Evolutionary conservation across 768 basidiomycete species (phyloP).

Genomic region (Suillus cothurnatus): DNA sequence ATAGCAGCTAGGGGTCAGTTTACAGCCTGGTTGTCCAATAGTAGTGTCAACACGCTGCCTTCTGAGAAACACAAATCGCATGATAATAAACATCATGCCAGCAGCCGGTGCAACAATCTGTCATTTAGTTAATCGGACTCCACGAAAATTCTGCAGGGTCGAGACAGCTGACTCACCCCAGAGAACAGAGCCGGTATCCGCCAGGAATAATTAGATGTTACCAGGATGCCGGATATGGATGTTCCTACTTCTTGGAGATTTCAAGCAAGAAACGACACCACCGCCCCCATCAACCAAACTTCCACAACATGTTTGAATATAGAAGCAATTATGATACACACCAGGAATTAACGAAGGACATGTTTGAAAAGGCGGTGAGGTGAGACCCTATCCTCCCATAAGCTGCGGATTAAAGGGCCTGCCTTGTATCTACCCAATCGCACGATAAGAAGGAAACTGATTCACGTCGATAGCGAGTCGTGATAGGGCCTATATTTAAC

Average conservation of each 20-base stretch:
- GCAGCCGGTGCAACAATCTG: background rate
- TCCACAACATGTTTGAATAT: background rate
- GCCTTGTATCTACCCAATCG: background rate
- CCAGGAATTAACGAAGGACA: conserved; percentile 44
- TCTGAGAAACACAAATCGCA: background rate
- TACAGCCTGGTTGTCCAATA: too few relatives aligned
- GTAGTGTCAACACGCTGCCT: background rate
- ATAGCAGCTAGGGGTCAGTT: too few relatives aligned
- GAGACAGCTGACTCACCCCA: conserved; percentile 41
- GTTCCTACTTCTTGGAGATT: conserved; percentile 46
- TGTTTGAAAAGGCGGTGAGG: background rate
- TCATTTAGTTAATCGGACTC: background rate
- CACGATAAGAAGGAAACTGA: background rate
- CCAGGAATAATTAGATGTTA: conserved; percentile 53
- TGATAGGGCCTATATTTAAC: background rate
- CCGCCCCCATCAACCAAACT: conserved; percentile 20
- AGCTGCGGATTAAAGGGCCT: background rate
- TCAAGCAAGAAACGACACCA: background rate
- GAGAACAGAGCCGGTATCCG: conserved; percentile 58
- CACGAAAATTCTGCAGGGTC: background rate
- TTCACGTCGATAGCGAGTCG: background rate
- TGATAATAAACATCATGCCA: background rate
- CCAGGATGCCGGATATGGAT: conserved; percentile 58
- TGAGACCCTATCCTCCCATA: background rate
- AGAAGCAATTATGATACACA: conserved; percentile 14